phyloP scores from a whole-genome alignment of 164 flowering plant genomes.

The Tetracentron sinense region DNA sequence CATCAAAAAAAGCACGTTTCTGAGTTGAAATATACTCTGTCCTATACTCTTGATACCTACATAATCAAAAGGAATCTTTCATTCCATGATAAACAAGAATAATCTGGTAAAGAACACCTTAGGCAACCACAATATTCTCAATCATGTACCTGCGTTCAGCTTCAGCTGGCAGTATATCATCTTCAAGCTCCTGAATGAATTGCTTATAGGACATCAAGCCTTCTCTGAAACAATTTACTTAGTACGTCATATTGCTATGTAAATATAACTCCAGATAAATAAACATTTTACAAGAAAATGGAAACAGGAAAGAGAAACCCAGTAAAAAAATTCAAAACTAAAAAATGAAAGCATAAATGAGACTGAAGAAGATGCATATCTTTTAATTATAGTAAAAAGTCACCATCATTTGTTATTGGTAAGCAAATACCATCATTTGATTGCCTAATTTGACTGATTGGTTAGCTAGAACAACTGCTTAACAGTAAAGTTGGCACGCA shows the following conservation, averaged over 20 bases:
- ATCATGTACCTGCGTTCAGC: constrained; percentile 84
- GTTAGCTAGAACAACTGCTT: no score
- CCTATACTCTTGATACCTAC: constrained; percentile 89
- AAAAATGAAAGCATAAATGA: neutral
- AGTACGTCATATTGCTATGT: neutral
- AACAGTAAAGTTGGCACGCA: no score
- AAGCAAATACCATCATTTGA: neutral
- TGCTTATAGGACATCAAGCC: constrained; percentile 99
- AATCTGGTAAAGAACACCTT: neutral
- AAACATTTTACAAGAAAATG: neutral
- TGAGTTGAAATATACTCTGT: constrained; percentile 94
- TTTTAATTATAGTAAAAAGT: no score
- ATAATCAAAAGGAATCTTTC: constrained; percentile 5
- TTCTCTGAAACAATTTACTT: constrained; percentile 51
- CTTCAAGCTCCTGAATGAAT: constrained; percentile 98
- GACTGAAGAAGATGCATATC: no score
- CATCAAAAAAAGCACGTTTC: constrained; percentile 77
- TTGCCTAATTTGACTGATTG: no score
- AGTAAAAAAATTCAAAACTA: neutral
- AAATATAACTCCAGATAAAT: neutral
- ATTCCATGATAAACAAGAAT: neutral
- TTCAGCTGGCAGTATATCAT: constrained; percentile 95
- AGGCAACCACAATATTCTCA: neutral
- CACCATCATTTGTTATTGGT: no score
- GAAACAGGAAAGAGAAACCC: neutral